Evolutionary conservation across 192 early-diverging fungal genomes (phyloP).

Genomic region (Anaeromyces robustus): DNA sequence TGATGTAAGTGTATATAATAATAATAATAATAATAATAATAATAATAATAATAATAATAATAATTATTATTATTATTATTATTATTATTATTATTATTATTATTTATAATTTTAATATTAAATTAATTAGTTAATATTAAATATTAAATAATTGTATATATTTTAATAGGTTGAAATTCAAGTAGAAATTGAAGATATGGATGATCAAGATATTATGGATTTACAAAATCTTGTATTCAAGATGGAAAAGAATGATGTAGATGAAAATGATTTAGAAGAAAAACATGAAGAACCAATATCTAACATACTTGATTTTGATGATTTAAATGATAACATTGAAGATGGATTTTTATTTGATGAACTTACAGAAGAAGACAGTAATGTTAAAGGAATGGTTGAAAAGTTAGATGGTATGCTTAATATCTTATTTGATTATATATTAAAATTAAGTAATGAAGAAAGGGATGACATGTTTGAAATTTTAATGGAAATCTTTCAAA

Average conservation of each 20-base stretch:
- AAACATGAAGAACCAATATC: not conserved
- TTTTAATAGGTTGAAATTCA: conserved; percentile 65
- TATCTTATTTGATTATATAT: conserved; percentile 46
- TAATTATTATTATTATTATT: not conserved
- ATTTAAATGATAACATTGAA: conserved; percentile 14
- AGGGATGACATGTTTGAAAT: conserved; percentile 38
- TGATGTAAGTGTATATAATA: conserved; percentile 41
- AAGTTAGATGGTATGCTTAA: conserved; percentile 62
- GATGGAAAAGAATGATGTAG: conserved; percentile 17
- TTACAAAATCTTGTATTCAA: conserved; percentile 13
- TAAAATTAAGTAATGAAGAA: conserved; percentile 10
- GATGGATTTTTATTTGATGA: not conserved
- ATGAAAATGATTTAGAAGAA: conserved; percentile 12
- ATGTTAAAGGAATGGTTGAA: conserved; percentile 36
- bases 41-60: not conserved
- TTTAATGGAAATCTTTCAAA: conserved; percentile 64
- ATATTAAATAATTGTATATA: not conserved
- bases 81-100: not conserved
- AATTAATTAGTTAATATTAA: no score
- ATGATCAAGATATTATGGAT: conserved; percentile 30
- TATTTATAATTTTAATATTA: not conserved
- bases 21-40: not conserved
- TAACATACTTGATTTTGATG: conserved; percentile 38
- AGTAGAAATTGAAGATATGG: conserved; percentile 70
- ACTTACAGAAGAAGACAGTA: conserved; percentile 2